Evolutionary conservation across 306 rosid genomes (phyloP), one percentile per base, ranked within the genome.

Genomic region (Trifolium pratense): DNA sequence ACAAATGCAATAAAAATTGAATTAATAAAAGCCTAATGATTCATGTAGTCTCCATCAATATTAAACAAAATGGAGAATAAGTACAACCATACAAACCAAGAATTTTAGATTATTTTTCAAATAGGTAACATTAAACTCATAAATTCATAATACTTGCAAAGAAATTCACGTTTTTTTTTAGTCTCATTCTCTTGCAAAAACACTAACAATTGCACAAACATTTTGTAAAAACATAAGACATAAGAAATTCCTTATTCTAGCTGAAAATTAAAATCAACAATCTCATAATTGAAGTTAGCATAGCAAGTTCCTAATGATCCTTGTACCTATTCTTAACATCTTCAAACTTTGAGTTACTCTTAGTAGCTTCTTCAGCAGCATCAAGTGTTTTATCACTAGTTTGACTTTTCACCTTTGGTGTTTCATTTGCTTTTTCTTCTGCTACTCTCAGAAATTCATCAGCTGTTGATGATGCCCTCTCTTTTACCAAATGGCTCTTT

Each of bases 401-500:
- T 16, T 82, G 83, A 65, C 86, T 65, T 40, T 75, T 39, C 58
- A 64, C 78, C 55, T 79, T 26, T 15, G 59, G 51, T 11, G 80
- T n/a, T 55, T 45, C 80, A 40, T 72, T 82, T 26, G 78, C 75
- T 39, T 58, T 82, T 66, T 82, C 86, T 18, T 82, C 86, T 18
- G 86, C 86, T 1, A 78, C 83, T 67, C 86, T 74, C 61, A 63
- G 5, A 36, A 82, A 82, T 13, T 82, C 86, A 18, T 82, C 83
- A 46, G 86, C 86, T 2, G 80, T 82, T 0, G 89, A 86, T 23
- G 85, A 85, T 62, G 90, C 87, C 55, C 87, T 81, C 68, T 75
- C 87, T 69, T 81, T 84, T 70, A 74, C 61, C 34, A 81, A 74
- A 23, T 76, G 68, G 26, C 75, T 17, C 0, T 31, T 20, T 3